Evolutionary conservation across 129 eudicot species (phyloP).

Genomic region (Helichrysum umbraculigerum): DNA sequence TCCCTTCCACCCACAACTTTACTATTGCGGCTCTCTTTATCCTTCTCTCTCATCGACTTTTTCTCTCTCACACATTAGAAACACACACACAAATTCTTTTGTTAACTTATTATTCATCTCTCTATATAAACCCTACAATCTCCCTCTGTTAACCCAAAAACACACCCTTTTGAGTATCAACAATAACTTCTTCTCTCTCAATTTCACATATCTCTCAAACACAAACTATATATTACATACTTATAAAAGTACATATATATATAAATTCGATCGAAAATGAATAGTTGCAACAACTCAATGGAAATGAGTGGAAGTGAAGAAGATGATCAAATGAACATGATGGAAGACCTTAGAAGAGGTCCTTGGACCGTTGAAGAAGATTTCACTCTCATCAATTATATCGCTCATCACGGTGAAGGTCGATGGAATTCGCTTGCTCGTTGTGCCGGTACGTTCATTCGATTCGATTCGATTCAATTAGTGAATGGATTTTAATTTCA

Average conservation of each 20-base stretch:
- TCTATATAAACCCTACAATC: constrained; percentile 68
- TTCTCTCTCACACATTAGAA: constrained; percentile 32
- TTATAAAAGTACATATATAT: no score
- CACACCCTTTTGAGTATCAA: constrained; percentile 21
- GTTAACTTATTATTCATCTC: constrained; percentile 6
- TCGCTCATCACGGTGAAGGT: constrained; percentile 92
- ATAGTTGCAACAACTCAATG: constrained; percentile 26
- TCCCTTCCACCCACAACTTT: constrained; percentile 29
- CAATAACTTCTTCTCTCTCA: neutral
- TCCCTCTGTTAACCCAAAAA: constrained; percentile 42
- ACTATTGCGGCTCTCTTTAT: constrained; percentile 64
- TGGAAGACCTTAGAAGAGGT: constrained; percentile 75
- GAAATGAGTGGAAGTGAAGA: constrained; percentile 42
- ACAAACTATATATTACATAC: neutral
- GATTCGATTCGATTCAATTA: neutral
- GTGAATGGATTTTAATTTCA: neutral
- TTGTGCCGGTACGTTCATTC: constrained; percentile 61
- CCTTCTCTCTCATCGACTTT: constrained; percentile 32
- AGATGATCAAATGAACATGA: constrained; percentile 50
- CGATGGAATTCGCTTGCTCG: constrained; percentile 95
- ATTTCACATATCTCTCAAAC: constrained; percentile 2
- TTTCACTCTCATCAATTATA: constrained; percentile 75
- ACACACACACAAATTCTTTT: constrained; percentile 16
- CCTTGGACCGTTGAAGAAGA: constrained; percentile 99
- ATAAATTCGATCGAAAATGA: constrained; percentile 35